These are phyloP conservation scores for Mychonastes homosphaera DNA, from an alignment of 139 green algal genomes.

Conservation along the genomic window DNA sequence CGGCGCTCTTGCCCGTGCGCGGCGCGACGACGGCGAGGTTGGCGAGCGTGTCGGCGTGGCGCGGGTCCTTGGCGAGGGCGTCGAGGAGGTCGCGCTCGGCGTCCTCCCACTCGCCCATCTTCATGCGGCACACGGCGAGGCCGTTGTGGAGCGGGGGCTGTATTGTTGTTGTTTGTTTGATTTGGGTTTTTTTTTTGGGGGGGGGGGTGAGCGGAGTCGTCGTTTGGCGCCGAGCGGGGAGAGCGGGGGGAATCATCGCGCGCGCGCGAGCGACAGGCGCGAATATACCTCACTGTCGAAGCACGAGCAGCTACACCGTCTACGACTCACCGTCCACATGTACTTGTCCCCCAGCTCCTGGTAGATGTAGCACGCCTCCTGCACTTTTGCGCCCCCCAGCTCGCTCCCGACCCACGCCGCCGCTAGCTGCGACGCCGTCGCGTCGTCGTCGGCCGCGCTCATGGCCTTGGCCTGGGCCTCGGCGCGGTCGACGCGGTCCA, in stretches of 20 bases:
- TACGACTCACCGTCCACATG: constrained; percentile 67
- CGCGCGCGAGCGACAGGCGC: too few species aligned
- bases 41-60: constrained; percentile 82
- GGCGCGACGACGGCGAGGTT: constrained; percentile 71
- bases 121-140: constrained; percentile 80
- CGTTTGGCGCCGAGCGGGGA: too few species aligned
- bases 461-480: constrained; percentile 85
- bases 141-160: constrained; percentile 74
- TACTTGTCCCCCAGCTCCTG: constrained; percentile 94
- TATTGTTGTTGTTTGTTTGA: too few species aligned
- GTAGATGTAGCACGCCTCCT: constrained; percentile 93
- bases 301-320: not conserved
- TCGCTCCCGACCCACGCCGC: constrained; percentile 82
- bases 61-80: constrained; percentile 78
- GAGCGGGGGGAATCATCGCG: too few species aligned
- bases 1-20: constrained; percentile 39
- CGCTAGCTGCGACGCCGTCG: constrained; percentile 88
- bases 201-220: too few species aligned
- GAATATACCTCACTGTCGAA: constrained; percentile 8
- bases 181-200: too few species aligned
- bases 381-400: constrained; percentile 84
- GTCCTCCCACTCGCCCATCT: constrained; percentile 69
- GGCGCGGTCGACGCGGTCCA: constrained; percentile 85
- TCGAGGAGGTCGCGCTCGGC: constrained; percentile 60
- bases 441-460: constrained; percentile 84